Evolutionary conservation across 1,139 yeast species (phyloP).

Genomic region (Pichia sp.): DNA sequence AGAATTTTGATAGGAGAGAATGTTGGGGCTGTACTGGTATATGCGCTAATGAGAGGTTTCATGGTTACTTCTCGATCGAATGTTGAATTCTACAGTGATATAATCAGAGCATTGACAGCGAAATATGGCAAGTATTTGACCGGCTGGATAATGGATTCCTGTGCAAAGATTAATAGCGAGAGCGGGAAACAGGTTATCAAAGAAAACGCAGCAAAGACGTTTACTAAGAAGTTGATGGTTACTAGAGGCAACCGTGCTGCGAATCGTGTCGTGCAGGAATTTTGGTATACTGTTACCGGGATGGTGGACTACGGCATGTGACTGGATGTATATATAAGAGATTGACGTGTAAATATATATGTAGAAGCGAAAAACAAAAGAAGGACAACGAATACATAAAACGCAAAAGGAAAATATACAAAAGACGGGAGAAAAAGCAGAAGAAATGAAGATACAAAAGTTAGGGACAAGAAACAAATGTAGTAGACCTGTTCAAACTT

Average conservation of each 20-base stretch:
- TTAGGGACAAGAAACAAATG: neutral
- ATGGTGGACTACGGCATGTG: slow-evolving; percentile 40
- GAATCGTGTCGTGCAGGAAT: slow-evolving; percentile 51
- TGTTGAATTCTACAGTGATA: slow-evolving; percentile 51
- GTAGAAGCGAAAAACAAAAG: neutral
- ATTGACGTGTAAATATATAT: slow-evolving; percentile 12
- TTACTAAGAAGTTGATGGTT: slow-evolving; percentile 52
- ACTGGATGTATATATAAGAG: neutral
- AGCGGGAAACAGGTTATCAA: slow-evolving; percentile 16
- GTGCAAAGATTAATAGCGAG: slow-evolving; percentile 33
- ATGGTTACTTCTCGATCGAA: slow-evolving; percentile 56
- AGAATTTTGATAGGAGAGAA: slow-evolving; percentile 36
- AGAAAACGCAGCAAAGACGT: slow-evolving; percentile 30
- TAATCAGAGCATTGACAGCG: slow-evolving; percentile 50
- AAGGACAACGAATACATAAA: neutral
- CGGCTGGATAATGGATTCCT: slow-evolving; percentile 41
- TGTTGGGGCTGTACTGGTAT: slow-evolving; percentile 38
- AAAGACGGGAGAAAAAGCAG: neutral
- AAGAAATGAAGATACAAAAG: slow-evolving; percentile 1
- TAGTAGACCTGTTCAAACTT: slow-evolving; percentile 25
- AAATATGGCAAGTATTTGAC: slow-evolving; percentile 49
- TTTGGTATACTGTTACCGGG: slow-evolving; percentile 59
- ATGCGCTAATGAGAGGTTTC: slow-evolving; percentile 34
- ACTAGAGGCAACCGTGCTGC: slow-evolving; percentile 65
- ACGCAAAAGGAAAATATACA: slow-evolving; percentile 1